Evolutionary conservation across 2,329 filamentous ascomycete genomes (phyloP).

Genomic region (Tolypocladium sp.): DNA sequence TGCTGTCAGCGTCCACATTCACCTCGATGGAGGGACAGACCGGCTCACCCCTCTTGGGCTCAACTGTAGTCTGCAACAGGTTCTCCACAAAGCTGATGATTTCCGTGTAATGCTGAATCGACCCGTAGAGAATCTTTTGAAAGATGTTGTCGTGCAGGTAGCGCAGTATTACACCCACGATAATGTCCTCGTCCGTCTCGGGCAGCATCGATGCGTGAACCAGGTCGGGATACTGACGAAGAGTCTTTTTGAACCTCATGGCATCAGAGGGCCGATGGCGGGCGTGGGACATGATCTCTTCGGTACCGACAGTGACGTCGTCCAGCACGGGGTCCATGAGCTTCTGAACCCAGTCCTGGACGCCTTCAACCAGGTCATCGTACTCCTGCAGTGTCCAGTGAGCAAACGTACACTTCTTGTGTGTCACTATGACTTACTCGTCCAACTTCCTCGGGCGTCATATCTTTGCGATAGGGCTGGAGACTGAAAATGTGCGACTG

Average conservation of each 20-base stretch:
- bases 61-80: background rate
- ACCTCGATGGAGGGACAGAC: too few relatives aligned
- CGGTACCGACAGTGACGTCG: background rate
- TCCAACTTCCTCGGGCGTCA: background rate
- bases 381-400: background rate
- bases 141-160: background rate
- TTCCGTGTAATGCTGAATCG: background rate
- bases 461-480: background rate
- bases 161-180: background rate
- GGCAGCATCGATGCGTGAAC: background rate
- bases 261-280: background rate
- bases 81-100: background rate
- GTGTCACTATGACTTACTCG: background rate
- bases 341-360: background rate
- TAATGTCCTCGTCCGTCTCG: background rate
- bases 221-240: background rate
- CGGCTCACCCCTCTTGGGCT: background rate
- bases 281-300: background rate
- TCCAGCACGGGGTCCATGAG: background rate
- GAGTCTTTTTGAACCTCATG: background rate
- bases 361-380: background rate
- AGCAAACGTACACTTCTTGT: background rate
- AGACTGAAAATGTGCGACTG: background rate
- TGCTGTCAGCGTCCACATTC: too few relatives aligned
- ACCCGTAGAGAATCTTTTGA: background rate